These are phyloP conservation scores for Globisporangium carolinianum DNA, from an alignment of 352 stramenopile species.

Conservation along the genomic window DNA sequence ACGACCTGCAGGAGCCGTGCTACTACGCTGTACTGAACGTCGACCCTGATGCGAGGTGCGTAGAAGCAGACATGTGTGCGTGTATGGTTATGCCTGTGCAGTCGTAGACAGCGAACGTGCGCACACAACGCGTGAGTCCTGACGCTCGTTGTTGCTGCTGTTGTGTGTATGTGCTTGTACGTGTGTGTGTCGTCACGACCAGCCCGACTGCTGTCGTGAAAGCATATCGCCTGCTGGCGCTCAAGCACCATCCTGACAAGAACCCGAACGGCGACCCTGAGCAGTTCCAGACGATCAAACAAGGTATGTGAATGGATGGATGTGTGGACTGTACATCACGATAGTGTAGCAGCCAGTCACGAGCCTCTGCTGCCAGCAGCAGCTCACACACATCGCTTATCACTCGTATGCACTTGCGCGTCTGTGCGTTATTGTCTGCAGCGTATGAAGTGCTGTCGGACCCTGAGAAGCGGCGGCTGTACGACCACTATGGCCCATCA, in stretches of 20 bases:
- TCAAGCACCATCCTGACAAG: conserved; percentile 96
- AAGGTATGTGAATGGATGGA: conserved; percentile 19
- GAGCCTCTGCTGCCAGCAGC: too few species aligned
- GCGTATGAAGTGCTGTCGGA: conserved; percentile 76
- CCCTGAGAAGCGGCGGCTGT: conserved; percentile 62
- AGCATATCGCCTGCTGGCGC: conserved; percentile 90
- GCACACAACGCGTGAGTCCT: background rate
- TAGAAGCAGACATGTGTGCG: background rate
- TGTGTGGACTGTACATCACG: background rate
- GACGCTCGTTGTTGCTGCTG: background rate
- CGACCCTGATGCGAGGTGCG: conserved; percentile 45
- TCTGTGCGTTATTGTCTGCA: conserved; percentile 5
- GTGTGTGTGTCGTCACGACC: background rate
- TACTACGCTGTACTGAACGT: conserved; percentile 73
- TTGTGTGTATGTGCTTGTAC: background rate
- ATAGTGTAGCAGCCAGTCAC: too few species aligned
- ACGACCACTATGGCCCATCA: conserved; percentile 64
- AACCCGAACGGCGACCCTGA: conserved; percentile 86
- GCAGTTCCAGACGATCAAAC: conserved; percentile 83
- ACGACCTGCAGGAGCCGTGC: conserved; percentile 42
- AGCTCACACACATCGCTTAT: background rate
- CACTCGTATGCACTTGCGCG: background rate
- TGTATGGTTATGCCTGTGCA: background rate
- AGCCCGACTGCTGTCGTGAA: conserved; percentile 92
- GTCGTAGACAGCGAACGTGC: too few species aligned